A percentile compares a stretch with the other conserved stretches of the same genome.
These are phyloP conservation scores for Suillus variegatus DNA, from an alignment of 768 basidiomycete genomes.

Conservation along the genomic window DNA sequence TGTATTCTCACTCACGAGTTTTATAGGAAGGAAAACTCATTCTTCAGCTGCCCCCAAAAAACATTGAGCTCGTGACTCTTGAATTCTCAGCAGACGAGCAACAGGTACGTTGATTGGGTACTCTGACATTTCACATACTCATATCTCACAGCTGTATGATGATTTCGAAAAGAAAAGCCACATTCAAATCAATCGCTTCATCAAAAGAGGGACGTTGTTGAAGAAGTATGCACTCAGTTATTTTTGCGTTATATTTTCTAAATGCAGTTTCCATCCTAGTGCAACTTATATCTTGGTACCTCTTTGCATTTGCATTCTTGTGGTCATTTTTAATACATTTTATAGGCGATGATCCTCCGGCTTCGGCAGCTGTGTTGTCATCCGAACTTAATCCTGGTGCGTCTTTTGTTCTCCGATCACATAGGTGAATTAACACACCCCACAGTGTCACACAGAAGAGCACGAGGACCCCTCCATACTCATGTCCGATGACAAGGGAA, in stretches of 20 bases:
- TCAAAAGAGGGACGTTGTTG: constrained; percentile 62
- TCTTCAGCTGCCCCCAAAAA: constrained; percentile 60
- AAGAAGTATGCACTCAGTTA: constrained; percentile 55
- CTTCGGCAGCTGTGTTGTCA: constrained; percentile 75
- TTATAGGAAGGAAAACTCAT: constrained; percentile 64
- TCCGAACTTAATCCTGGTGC: constrained; percentile 67
- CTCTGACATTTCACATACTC: not conserved
- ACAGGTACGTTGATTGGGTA: constrained; percentile 40
- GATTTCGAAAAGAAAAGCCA: constrained; percentile 55
- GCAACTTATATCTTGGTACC: constrained; percentile 2
- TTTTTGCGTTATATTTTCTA: constrained; percentile 6
- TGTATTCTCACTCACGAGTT: not conserved
- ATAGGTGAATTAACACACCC: not conserved
- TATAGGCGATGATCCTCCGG: constrained; percentile 70
- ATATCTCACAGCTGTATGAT: constrained; percentile 50
- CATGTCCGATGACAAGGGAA: constrained; percentile 48
- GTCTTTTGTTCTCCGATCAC: constrained; percentile 19
- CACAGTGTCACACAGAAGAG: constrained; percentile 43
- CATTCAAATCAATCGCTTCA: constrained; percentile 59
- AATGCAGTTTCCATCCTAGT: not conserved
- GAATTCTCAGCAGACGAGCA: constrained; percentile 69
- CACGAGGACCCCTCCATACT: constrained; percentile 54
- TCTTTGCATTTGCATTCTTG: not conserved
- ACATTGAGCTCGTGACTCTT: constrained; percentile 58
- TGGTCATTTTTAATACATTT: constrained; percentile 40